Base-by-base conservation (phyloP, 108 stramenopile species). In the Nannochloropsis granulata region DNA sequence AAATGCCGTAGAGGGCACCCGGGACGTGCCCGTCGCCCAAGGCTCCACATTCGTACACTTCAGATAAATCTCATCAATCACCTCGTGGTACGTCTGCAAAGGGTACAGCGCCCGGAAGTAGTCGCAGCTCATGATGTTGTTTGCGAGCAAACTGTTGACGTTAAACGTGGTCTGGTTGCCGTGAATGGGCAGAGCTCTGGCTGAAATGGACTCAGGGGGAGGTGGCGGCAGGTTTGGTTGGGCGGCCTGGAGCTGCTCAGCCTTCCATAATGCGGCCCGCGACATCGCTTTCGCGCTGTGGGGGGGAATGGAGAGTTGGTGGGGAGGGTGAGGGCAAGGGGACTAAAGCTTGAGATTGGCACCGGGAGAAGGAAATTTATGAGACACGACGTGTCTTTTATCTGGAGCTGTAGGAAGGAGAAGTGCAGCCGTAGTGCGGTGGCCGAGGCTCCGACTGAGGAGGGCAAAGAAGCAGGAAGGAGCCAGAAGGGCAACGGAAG, bases 21-120 rank as follows among this genome's bases (percentile, higher is more conserved):
- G 92, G 80, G 90, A 56, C 12, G 94, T 88, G 45, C 92, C 97
- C 44, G 92, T 84, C 21, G 94, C 91, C 92, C 93, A 97, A 19
- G 98, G 98, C 85, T 96, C 95, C 85, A 96, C 83, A 85, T 97
- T 94, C 56, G 93, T 92, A 78, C 95, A 94, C 85, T 94, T 90
- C 85, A 94, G 93, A 85, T 96, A 95, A 79, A 97, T 95, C 89
- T 97, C 96, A 89, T 96, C 85, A 83, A 91, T 95, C 90, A 94
- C 95, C 87, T 97, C 96, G 12, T 83, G 84, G 25, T 96, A 85
- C 43, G 94, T 94, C 21, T 90, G 84, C 23, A 90, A 25, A 3
- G 82, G 86, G 82, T 93, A 96, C 34, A 95, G 94, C 16, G 88
- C 84, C 43, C 88, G 84, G 85, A 97, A 97, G 89, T 98, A 98